Evolutionary conservation across 805 yeast genomes (phyloP), one percentile per base, ranked within the genome.

Genomic region (Tanozyma kutaoensis): DNA sequence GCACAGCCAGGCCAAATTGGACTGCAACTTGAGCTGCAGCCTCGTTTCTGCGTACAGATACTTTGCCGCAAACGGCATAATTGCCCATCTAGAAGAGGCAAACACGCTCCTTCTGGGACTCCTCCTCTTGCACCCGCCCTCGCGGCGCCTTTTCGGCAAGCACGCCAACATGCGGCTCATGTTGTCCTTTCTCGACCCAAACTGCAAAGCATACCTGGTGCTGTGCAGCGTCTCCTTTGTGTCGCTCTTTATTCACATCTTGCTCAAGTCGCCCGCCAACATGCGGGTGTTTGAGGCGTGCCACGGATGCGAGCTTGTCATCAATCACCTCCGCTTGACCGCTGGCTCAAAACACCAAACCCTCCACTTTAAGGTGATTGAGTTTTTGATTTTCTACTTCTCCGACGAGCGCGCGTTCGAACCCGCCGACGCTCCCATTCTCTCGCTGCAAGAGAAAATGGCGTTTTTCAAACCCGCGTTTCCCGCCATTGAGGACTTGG

Each of bases 311-410:
- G 55, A 64, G 22, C 48, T 50, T 1, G 50, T 76, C 4, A 73
- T 80, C 10, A 40, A 38, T 15, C 48, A 48, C 25, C 41, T 58
- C 14, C 23, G 14, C 3, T 13, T 28, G 12, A 17, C 19, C 14
- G 12, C 14, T 9, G 15, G n/a, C 17, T 28, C 32, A 14, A 38
- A 35, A 22, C 55, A 52, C 33, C 72, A 72, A 38, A 62, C 62
- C 19, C 63, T 76, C 10, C 73, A 74, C 38, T 66, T 75, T 35
- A 70, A 73, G 37, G 62, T 73, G 9, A 58, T 78, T 26, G 86
- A 78, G 49, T 78, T 77, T 43, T 50, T 78, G 28, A 67, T 77
- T 29, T 74, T 76, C 43, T 77, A 78, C 40, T 48, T 78, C 29
- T 59, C 70, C 7, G 84, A 82, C 9, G 88, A 76, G 45, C n/a